Evolutionary conservation across 2,329 filamentous ascomycete species (phyloP).

Genomic region (Trichoderma harzianum): DNA sequence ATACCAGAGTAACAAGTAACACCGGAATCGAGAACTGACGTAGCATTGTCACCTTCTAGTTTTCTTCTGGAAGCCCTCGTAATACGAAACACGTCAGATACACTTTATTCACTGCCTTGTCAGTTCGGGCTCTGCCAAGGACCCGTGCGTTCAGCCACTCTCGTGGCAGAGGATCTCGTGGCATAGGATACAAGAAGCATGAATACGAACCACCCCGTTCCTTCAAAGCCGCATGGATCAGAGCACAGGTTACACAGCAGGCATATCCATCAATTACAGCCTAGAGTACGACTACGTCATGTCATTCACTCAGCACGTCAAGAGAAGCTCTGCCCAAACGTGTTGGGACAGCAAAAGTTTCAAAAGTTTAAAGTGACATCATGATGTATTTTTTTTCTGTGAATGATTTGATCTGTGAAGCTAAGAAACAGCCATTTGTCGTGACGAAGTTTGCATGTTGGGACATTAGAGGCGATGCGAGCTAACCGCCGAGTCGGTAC

Average conservation of each 20-base stretch:
- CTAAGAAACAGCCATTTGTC: conserved; percentile 43
- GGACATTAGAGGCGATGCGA: conserved; percentile 36
- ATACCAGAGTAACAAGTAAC: neutral
- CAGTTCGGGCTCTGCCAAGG: neutral
- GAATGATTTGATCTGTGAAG: conserved; percentile 39
- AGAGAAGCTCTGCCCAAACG: conserved; percentile 4
- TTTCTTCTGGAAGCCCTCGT: neutral
- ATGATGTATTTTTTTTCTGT: conserved; percentile 21
- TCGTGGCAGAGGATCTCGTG: neutral
- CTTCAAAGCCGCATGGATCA: neutral
- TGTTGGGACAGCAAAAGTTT: neutral
- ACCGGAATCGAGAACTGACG: neutral
- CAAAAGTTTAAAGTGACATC: conserved; percentile 15
- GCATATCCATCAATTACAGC: too few species aligned
- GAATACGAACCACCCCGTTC: neutral
- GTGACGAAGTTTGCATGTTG: conserved; percentile 38
- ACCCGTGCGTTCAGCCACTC: neutral
- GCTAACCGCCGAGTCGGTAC: conserved; percentile 21
- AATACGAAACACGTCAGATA: neutral
- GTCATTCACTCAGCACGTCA: neutral
- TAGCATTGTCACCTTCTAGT: neutral
- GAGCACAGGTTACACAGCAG: neutral
- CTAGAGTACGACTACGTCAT: conserved; percentile 14
- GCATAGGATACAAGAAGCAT: neutral
- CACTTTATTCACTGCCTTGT: neutral